These are phyloP conservation scores for Hydrangea macrophylla DNA, from an alignment of 148 eudicot genomes.

Conservation along the genomic window DNA sequence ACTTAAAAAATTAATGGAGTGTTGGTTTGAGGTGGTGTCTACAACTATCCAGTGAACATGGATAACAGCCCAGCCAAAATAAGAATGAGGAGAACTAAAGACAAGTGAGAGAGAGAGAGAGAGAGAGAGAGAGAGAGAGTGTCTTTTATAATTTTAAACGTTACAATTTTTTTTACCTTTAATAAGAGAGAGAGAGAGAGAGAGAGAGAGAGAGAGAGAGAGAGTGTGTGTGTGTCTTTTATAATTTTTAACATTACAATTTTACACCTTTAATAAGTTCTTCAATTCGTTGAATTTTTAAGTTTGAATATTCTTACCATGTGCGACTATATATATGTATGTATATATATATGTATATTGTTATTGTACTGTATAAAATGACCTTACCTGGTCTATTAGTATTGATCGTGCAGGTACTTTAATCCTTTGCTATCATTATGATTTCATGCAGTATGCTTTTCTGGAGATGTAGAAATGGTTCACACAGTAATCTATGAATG, in stretches of 20 bases:
- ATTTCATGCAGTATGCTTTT: slow-evolving; percentile 2
- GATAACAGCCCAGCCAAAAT: too few species aligned
- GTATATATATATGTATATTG: not conserved
- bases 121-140: not conserved
- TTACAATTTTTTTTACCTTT: too few species aligned
- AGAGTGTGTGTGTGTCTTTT: not conserved
- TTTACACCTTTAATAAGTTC: too few species aligned
- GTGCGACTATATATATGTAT: not conserved
- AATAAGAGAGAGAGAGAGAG: not conserved
- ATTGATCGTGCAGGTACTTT: not conserved
- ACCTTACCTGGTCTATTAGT: not conserved
- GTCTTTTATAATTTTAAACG: too few species aligned
- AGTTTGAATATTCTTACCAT: not conserved
- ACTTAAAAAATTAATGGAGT: too few species aligned
- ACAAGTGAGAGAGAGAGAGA: too few species aligned
- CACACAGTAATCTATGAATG: not conserved
- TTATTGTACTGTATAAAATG: not conserved
- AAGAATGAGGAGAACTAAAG: too few species aligned
- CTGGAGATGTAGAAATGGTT: not conserved
- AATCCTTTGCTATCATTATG: too few species aligned
- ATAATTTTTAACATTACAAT: too few species aligned
- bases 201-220: too few species aligned
- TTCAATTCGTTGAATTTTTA: too few species aligned
- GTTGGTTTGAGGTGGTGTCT: not conserved
- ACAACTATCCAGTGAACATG: not conserved